Evolutionary conservation across 208 protist genomes (phyloP).

Genomic region (Spongospora subterranea): DNA sequence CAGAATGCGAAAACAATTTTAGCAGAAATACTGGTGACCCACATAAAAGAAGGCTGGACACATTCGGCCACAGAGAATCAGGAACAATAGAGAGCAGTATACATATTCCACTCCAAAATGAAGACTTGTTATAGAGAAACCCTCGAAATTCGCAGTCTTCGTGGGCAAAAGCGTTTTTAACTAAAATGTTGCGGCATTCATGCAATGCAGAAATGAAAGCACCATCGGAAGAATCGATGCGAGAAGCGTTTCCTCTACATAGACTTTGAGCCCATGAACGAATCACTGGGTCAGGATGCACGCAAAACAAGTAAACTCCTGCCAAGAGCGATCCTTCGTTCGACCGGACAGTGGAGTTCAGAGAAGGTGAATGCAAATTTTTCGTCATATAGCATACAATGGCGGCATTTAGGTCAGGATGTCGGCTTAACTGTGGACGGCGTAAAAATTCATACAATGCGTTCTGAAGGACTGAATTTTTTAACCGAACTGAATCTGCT

Average conservation of each 20-base stretch:
- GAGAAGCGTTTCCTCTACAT: neutral
- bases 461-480: neutral
- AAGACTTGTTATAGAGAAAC: neutral
- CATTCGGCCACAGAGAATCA: neutral
- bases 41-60: neutral
- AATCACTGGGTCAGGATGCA: neutral
- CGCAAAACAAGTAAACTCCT: neutral
- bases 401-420: neutral
- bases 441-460: neutral
- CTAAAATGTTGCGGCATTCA: neutral
- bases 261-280: neutral
- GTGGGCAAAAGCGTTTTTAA: neutral
- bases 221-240: neutral
- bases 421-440: neutral
- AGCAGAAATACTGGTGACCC: neutral
- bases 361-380: neutral
- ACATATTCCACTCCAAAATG: neutral
- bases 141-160: neutral
- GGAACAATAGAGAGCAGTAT: neutral
- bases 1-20: neutral
- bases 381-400: neutral
- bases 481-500: neutral
- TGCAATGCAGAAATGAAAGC: neutral
- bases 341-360: neutral
- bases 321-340: neutral